phyloP scores from a whole-genome alignment of 1,284 basidiomycete genomes.

The Cutaneotrichosporon cyanovorans region DNA sequence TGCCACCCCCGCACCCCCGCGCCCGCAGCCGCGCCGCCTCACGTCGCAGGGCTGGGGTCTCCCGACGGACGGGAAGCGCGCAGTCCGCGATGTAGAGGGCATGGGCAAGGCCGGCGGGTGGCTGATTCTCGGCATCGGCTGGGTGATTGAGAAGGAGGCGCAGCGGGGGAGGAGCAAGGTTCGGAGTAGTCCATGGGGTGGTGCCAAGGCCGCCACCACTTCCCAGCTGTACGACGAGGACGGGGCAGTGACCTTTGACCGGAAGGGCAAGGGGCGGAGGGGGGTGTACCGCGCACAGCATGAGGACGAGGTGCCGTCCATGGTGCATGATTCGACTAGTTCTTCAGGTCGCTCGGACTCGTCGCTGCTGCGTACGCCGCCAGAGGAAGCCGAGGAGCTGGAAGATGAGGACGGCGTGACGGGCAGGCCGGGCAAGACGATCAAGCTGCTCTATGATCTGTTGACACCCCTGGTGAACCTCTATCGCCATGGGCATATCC shows the following conservation, averaged over 20 bases:
- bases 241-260: constrained; percentile 14
- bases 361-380: constrained; percentile 7
- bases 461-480: constrained; percentile 31
- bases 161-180: too few species aligned
- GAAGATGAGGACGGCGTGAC: constrained; percentile 1
- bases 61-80: constrained; percentile 35
- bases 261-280: constrained; percentile 12
- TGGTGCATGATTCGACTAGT: background rate
- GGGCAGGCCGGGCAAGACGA: constrained; percentile 1
- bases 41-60: constrained; percentile 30
- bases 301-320: too few species aligned
- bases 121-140: constrained; percentile 37
- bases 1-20: background rate
- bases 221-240: constrained; percentile 10
- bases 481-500: constrained; percentile 40
- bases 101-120: constrained; percentile 41
- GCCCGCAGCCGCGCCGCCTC: background rate
- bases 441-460: constrained; percentile 34
- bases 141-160: constrained; percentile 23
- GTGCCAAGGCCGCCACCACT: too few species aligned
- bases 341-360: constrained; percentile 11
- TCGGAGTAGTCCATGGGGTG: too few species aligned
- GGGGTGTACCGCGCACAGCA: too few species aligned
- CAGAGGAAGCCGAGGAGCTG: too few species aligned
- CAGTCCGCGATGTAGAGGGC: constrained; percentile 32